Base-by-base conservation (phyloP, 2,329 filamentous ascomycete genomes). In the Aspergillus novofumigatus region DNA sequence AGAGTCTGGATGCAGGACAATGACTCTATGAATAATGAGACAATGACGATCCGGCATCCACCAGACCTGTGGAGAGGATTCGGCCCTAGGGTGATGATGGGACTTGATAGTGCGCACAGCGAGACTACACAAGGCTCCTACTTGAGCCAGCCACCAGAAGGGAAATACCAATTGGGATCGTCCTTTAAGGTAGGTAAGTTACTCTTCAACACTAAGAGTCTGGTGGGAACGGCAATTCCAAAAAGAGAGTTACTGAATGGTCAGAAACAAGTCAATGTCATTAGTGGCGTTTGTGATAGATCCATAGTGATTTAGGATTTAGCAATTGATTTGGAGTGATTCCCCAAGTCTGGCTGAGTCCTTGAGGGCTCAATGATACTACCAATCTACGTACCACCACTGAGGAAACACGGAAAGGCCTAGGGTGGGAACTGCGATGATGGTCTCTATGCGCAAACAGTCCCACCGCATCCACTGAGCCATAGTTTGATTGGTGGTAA, bases 401-500 rank as follows among this genome's bases (percentile, higher is more conserved):
- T 11, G 9, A 11, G 4, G 28, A 11, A 29, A 11, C 28, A 1
- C 28, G 11, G 4, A 35, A 35, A 5, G 11, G 32, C 11, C 11
- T 2, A 35, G 32, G 14, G 49, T 48, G 49, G 35, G 21, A 35
- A n/a, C 32, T 49, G 44, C 45, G 25, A 38, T n/a, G 35, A 9
- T 56, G 51, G 55, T 47, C 8, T 44, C 10, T 50, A 14, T 53
- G 32, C 26, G 3, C 9, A 21, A 14, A 44, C 42, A 41, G 17
- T 41, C 23, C 42, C 20, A 38, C 53, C 38, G 38, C 17, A 51
- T 20, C 9, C 20, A 25, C n/a, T 6, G 8, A 52, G 35, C 25
- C 25, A 44, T 26, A 10, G 17, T 41, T 17, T 53, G n/a, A 62
- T 62, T 62, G 58, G 60, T 6, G 3, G 10, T 28, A 38, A 4